Base-by-base conservation (phyloP, 2,329 filamentous ascomycete genomes). In the Venturia asperata region DNA sequence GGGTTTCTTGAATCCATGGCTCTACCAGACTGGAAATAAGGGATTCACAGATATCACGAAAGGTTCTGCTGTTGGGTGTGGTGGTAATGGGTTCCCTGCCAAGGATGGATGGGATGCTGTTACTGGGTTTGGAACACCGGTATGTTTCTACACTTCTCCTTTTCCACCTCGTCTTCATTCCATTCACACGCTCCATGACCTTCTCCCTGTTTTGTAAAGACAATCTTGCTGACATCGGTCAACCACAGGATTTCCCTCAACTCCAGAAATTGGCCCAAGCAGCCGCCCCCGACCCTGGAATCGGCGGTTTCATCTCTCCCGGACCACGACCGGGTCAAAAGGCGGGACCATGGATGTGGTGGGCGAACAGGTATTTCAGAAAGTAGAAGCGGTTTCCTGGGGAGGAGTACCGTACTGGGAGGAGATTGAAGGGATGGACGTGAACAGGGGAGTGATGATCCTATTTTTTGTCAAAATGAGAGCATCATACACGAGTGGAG, bases 1-100 rank as follows among this genome's bases (percentile, higher is more conserved):
- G 65, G 83, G 83, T 0, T 84, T 84, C 75, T 66, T 85, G 43
- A 85, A 85, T 67, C 82, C 82, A 0, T 83, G 80, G 79, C 70
- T 85, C 2, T 85, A 85, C 69, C 37, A 47, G 2, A 67, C 63
- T 17, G 71, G 69, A 4, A 63, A 49, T 37, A 45, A 62, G 21
- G 71, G 67, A 11, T 63, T 72, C 45, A 71, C 61, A n/a, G 71
- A 72, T 37, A 68, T 72, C 75, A 72, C 72, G 1, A 55, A 64
- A 0, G 76, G 77, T 17, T 70, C 69, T 15, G 71, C 71, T 39
- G 69, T 56, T 19, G 77, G 77, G 1, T 79, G 77, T 68, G 37
- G 37, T n/a, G 63, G 45, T 2, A 34, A 42, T 24, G 62, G 63
- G 13, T 64, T 66, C 17, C 62, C 47, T 24, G 78, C 78, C 0